Base-by-base conservation (phyloP, 495 filamentous ascomycete species). In the Lindgomyces ingoldianus region DNA sequence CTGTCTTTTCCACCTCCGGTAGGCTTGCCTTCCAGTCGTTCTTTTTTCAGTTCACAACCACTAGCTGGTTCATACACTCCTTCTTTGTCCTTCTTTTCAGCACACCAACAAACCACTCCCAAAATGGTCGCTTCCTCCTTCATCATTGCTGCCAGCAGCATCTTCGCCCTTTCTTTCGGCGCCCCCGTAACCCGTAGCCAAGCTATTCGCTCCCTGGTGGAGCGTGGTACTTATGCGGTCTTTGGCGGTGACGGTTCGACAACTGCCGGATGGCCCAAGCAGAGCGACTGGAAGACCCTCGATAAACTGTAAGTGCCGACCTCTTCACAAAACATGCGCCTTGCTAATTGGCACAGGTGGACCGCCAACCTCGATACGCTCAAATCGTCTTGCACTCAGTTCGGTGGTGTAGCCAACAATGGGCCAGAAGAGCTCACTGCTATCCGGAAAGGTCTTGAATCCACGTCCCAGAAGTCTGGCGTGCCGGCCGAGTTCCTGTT, bases 381-480 rank as follows among this genome's bases (percentile, higher is more conserved):
- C 67, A 30, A 39, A 4, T 30, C 57, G 26, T 80, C 79, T 14
- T 85, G 83, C 69, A 52, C 67, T 14, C 75, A 81, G 63, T 80
- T 72, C 51, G 39, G 51, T 49, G 39, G 51, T 49, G 69, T 71
- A 16, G 39, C 69, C 12, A 69, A 82, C 69, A 78, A 80, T 70
- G 74, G 75, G 48, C 89, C 93, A 68, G 83, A 91, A 26, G 93
- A 98, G 72, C 90, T 93, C 30, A 89, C 93, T 67, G 87, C 90
- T 42, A 96, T 96, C 63, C 90, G 96, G 70, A 89, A 91, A 60
- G 84, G 82, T 60, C 91, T 93, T 68, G 19, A 75, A 26, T 50
- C 62, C 14, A 74, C 83, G 12, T 71, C 81, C 12, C 24, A 29
- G 1, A 64, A 65, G 4, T 74, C 79, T 21, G 72, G 74, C 16